Base-by-base conservation (phyloP, 306 rosid genomes). In the Oxytropis ochrocephala region DNA sequence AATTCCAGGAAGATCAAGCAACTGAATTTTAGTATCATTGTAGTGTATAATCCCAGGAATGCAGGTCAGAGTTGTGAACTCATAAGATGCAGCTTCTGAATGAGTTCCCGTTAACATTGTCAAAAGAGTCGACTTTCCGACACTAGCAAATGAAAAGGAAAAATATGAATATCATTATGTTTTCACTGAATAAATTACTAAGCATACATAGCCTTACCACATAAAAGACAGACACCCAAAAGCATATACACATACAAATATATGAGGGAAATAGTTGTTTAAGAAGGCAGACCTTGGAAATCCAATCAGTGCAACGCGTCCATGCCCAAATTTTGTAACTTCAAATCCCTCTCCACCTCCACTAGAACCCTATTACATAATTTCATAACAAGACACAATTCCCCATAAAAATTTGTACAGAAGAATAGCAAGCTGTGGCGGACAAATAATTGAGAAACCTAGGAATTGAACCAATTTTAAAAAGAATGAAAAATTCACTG, bases 1-100 rank as follows among this genome's bases (percentile, higher is more conserved):
- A 80, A 95, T 95, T 78, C 99, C 99, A 73, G 99, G 99, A 84
- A 95, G 99, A 82, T 95, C 99, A 17, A 95, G 99, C 83, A 95
- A 75, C 84, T 95, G 99, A 79, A 95, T 95, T 75, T 95, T 95
- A 59, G 99, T 95, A 74, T 91, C 99, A 74, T 95, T 95, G 76
- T 95, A 95, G 78, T 95, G 79, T 81, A 95, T 91, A 64, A 95
- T 95, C 30, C 99, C 97, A 47, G 99, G 99, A 82, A 95, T 95
- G 80, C 99, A 95, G 19, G 99, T 95, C 60, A 95, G 85, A 29
- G 99, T 95, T 61, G 99, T 95, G 83, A 95, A 95, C 74, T 95
- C 99, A 70, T 95, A 95, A 53, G 99, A 95, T 51, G 99, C 99
- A 73, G 99, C 84, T 82, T 95, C 99, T 11, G 99, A 95, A 64